Base-by-base conservation (phyloP, 352 stramenopile genomes). In the Globisporangium uncinulatum region DNA sequence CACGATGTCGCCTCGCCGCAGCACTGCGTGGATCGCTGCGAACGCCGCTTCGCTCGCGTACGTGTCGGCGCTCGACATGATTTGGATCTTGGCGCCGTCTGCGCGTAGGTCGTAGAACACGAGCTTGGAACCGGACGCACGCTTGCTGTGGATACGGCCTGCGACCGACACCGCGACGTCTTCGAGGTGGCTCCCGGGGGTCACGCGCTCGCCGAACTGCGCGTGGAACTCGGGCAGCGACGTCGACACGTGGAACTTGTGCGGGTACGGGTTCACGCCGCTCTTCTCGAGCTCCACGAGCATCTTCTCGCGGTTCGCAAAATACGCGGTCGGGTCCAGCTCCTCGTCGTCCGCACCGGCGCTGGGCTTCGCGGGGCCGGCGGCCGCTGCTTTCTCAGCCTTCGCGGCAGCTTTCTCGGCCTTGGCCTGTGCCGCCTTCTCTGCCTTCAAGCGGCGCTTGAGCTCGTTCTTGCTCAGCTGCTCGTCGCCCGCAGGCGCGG, bases 31-130 rank as follows among this genome's bases (percentile, higher is more conserved):
- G 69, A 98, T 97, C 64, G 83, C 70, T 17, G 68, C 51, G 53
- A 89, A 94, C 31, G 68, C 69, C 43, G 82, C 74, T 14, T 59
- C 63, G 48, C 57, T 76, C 50, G 79, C 77, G 60, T 89, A 90
- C n/a, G 61, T 75, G 43, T 83, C 79, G 37, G 86, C 46, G 61
- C 79, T 93, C 46, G 83, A 94, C 97, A 99, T 99, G 62, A 99
- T 83, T 81, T 99, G 97, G 44, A 99, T 74, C 71, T 97, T 97
- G 45, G 77, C 77, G 59, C 95, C 94, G 60, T 99, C 95, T 2
- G 86, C 95, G 45, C 95, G 87, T 44, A 99, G 59, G 74, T 98
- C 96, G 73, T 99, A 99, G 74, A 99, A 99, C 53, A 98, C 88
- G 31, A 99, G 79, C 76, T 99, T 97, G 50, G 77, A 95, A 52